A percentile compares a stretch with the other conserved stretches of the same genome.
These are phyloP conservation scores for Inosperma sp. DNA, from an alignment of 768 basidiomycete genomes.

Conservation along the genomic window DNA sequence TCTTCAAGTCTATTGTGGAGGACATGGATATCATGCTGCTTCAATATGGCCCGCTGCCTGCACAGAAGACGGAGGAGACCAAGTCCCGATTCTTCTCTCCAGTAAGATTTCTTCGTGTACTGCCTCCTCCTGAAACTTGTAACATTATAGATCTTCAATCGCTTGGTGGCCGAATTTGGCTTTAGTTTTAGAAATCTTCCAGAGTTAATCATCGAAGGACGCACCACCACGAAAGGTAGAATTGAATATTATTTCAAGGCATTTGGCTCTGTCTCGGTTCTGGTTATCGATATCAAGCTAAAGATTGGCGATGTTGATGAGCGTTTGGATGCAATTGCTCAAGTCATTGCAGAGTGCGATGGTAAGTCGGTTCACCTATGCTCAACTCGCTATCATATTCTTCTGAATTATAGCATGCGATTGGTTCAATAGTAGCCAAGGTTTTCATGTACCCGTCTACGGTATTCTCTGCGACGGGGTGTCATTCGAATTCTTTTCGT, in stretches of 20 bases:
- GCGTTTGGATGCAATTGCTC: constrained; percentile 9
- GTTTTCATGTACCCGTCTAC: constrained; percentile 11
- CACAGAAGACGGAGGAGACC: constrained; percentile 17
- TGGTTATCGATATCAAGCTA: constrained; percentile 11
- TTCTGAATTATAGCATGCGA: constrained; percentile 12
- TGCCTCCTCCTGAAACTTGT: background rate
- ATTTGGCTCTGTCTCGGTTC: constrained; percentile 13
- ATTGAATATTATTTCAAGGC: constrained; percentile 17
- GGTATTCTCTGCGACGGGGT: constrained; percentile 16
- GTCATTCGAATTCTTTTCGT: constrained; percentile 18
- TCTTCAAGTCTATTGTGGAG: constrained; percentile 18
- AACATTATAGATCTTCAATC: constrained; percentile 21
- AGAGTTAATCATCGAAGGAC: constrained; percentile 14
- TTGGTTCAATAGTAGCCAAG: constrained; percentile 5
- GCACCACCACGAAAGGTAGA: constrained; percentile 15
- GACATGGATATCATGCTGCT: constrained; percentile 19
- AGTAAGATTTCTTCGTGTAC: constrained; percentile 7
- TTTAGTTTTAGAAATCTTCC: constrained; percentile 16
- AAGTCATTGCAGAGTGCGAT: constrained; percentile 16
- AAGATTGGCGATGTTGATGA: constrained; percentile 8
- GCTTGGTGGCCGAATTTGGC: constrained; percentile 14
- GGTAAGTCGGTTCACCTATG: constrained; percentile 10
- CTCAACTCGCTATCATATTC: constrained; percentile 3
- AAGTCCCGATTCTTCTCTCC: constrained; percentile 18
- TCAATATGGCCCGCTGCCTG: constrained; percentile 17